A percentile compares a stretch with the other conserved stretches of the same genome.
Evolutionary conservation across 768 basidiomycete genomes (phyloP).

Genomic region (Kwoniella mangroviensis): DNA sequence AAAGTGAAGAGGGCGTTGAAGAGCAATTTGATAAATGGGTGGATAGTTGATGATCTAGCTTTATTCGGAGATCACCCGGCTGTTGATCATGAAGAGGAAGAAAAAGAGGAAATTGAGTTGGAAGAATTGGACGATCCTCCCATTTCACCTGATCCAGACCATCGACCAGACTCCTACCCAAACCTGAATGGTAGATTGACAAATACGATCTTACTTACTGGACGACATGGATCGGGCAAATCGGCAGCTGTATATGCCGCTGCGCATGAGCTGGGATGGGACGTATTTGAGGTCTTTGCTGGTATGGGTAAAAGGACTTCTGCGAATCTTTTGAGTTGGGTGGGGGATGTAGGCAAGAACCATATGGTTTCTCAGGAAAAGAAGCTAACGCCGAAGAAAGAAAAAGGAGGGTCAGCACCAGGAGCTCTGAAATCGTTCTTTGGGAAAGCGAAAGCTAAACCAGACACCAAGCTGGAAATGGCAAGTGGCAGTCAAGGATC

Average conservation of each 20-base stretch:
- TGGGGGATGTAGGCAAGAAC: conserved; percentile 93
- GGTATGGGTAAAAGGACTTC: conserved; percentile 90
- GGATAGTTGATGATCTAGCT: conserved; percentile 56
- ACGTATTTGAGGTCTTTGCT: conserved; percentile 94
- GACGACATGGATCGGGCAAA: conserved; percentile 86
- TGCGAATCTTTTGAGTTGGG: conserved; percentile 72
- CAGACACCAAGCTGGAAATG: not conserved
- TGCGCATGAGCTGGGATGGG: conserved; percentile 91
- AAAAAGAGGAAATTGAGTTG: conserved; percentile 29
- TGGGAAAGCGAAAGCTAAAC: conserved; percentile 6
- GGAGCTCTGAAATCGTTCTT: conserved; percentile 26
- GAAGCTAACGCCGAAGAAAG: conserved; percentile 20
- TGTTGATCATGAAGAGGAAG: not conserved
- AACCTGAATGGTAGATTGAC: conserved; percentile 62
- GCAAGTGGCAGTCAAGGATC: conserved; percentile 26
- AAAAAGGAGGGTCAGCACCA: conserved; percentile 4
- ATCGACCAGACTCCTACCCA: conserved; percentile 33
- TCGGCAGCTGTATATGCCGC: conserved; percentile 92
- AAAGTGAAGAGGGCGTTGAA: conserved; percentile 43
- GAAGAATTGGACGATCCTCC: conserved; percentile 33
- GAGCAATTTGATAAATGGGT: conserved; percentile 39
- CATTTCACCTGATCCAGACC: conserved; percentile 21
- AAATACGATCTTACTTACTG: conserved; percentile 83
- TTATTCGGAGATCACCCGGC: conserved; percentile 32
- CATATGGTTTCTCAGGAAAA: conserved; percentile 68